Percentiles rank a stretch among this genome's conserved stretches.
Evolutionary conservation across 208 protist genomes (phyloP).

Genomic region (Acanthamoeba castellanii): DNA sequence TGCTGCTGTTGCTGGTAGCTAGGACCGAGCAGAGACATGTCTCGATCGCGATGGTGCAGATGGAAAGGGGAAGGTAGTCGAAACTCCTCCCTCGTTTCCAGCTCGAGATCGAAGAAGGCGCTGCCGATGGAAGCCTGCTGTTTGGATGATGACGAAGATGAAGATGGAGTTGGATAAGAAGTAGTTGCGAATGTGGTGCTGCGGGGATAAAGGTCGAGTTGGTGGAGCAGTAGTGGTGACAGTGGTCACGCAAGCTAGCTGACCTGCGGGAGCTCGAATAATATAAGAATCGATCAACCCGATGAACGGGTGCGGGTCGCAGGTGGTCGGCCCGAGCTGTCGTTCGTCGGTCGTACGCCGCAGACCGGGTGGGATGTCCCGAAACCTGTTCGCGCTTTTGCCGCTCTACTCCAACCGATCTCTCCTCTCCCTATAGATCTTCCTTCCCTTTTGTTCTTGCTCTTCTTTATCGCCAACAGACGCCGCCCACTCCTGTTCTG

Average conservation of each 20-base stretch:
- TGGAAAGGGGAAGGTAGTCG: not conserved
- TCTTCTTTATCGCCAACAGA: not conserved
- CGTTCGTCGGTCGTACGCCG: not conserved
- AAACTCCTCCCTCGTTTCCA: constrained; percentile 24
- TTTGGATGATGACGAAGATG: not conserved
- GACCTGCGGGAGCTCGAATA: not conserved
- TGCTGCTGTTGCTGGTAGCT: constrained; percentile 1
- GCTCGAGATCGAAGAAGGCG: not conserved
- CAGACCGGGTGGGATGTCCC: too few relatives aligned
- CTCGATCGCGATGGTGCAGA: not conserved
- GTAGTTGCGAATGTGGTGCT: not conserved
- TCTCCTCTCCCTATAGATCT: not conserved
- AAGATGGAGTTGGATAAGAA: not conserved
- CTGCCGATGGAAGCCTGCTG: not conserved
- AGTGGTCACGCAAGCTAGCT: not conserved
- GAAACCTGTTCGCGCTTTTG: not conserved
- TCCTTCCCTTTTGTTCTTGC: not conserved
- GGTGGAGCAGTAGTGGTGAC: not conserved
- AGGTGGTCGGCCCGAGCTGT: not conserved
- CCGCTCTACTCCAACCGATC: not conserved
- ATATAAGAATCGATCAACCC: not conserved
- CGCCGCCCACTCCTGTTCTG: not conserved
- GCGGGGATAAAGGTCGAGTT: not conserved
- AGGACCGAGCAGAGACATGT: constrained; percentile 5
- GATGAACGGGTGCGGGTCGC: constrained; percentile 8